Evolutionary conservation across 371 early-diverging fungal genomes (phyloP).

Genomic region (Lichtheimia ornata): DNA sequence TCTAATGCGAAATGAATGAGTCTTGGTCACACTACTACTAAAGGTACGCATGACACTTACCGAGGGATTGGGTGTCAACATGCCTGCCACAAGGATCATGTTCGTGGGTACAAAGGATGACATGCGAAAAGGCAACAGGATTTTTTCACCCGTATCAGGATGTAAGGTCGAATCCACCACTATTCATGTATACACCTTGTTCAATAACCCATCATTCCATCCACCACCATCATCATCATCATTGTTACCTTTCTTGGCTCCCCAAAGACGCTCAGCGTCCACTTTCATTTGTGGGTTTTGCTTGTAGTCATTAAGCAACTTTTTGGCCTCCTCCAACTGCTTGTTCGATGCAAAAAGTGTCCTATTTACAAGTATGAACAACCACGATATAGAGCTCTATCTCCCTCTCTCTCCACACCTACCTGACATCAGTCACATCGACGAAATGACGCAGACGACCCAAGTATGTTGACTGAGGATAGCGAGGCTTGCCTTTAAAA

Average conservation of each 20-base stretch:
- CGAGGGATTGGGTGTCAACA: constrained; percentile 82
- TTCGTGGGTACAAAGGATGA: constrained; percentile 84
- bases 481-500: constrained; percentile 58
- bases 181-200: constrained; percentile 9
- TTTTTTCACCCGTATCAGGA: constrained; percentile 80
- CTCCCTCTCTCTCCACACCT: not conserved
- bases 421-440: constrained; percentile 74
- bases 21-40: not conserved
- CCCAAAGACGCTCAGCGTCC: constrained; percentile 63
- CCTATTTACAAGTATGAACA: constrained; percentile 22
- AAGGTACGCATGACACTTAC: constrained; percentile 29
- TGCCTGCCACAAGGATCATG: constrained; percentile 77
- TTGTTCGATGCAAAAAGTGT: constrained; percentile 64
- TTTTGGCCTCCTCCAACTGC: constrained; percentile 61
- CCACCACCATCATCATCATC: no score
- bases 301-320: constrained; percentile 60
- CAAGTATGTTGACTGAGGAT: constrained; percentile 69
- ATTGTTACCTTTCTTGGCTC: constrained; percentile 68
- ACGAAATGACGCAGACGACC: constrained; percentile 79
- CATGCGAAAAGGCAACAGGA: constrained; percentile 85
- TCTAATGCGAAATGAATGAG: constrained; percentile 28
- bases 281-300: constrained; percentile 34
- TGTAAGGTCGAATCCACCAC: constrained; percentile 80
- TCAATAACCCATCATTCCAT: no score
- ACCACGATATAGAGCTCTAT: no score